phyloP scores from a whole-genome alignment of 2,329 filamentous ascomycete genomes.

The Echinosphaeria canescens region DNA sequence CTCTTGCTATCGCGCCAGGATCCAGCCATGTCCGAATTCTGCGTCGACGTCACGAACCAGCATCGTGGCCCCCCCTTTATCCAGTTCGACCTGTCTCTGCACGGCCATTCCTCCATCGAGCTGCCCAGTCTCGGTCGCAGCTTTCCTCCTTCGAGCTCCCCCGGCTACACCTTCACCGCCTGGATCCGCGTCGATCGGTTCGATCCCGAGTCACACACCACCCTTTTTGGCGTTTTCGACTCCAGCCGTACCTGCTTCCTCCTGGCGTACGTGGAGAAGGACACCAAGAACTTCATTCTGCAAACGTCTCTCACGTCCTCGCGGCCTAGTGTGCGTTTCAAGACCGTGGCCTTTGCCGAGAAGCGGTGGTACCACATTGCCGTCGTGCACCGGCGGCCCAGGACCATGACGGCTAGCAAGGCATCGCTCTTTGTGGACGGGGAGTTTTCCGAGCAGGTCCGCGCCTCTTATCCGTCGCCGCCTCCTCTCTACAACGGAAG shows the following conservation, averaged over 20 bases:
- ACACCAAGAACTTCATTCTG: slow-evolving; percentile 83
- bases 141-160: slow-evolving; percentile 60
- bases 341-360: slow-evolving; percentile 54
- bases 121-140: slow-evolving; percentile 63
- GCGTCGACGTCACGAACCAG: slow-evolving; percentile 46
- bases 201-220: slow-evolving; percentile 72
- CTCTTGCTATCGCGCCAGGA: slow-evolving; percentile 38
- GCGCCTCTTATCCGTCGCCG: slow-evolving; percentile 65
- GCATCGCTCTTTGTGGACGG: slow-evolving; percentile 83
- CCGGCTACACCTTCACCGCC: slow-evolving; percentile 77
- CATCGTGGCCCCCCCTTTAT: slow-evolving; percentile 69
- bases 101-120: slow-evolving; percentile 82
- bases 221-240: slow-evolving; percentile 90
- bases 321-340: slow-evolving; percentile 84
- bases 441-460: slow-evolving; percentile 81
- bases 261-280: slow-evolving; percentile 80
- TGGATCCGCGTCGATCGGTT: slow-evolving; percentile 84
- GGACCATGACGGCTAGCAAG: slow-evolving; percentile 53
- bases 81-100: slow-evolving; percentile 77
- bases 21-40: slow-evolving; percentile 40
- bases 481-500: slow-evolving; percentile 42
- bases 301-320: slow-evolving; percentile 82
- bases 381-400: slow-evolving; percentile 63
- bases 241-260: slow-evolving; percentile 82
- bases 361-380: slow-evolving; percentile 85